Percentiles rank a stretch among this genome's conserved stretches.
Conservation (phyloP, 306 rosid species). For the Aeschynomene evenia region DNA sequence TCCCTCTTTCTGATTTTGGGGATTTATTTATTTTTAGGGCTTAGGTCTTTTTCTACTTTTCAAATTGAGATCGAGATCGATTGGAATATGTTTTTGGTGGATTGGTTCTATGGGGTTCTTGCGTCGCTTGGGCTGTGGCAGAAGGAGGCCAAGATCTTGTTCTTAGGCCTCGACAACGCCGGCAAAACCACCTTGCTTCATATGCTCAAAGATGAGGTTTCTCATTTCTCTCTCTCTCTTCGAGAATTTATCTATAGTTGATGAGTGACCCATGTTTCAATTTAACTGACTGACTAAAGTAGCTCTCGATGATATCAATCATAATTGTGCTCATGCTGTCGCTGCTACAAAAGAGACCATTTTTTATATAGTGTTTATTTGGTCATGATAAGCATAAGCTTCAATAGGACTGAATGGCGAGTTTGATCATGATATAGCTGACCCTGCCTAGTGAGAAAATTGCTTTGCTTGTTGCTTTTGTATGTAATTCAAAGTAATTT, state of each 20-base stretch:
- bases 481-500: background rate
- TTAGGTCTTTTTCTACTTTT: too few species aligned
- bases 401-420: too few species aligned
- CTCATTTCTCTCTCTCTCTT: background rate
- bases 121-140: slow-evolving; percentile 93
- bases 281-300: background rate
- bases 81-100: slow-evolving; percentile 62
- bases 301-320: background rate
- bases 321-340: background rate
- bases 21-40: background rate
- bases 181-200: slow-evolving; percentile 92
- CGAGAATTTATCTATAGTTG: background rate
- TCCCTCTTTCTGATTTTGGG: too few species aligned
- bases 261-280: too few species aligned
- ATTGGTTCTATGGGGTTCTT: slow-evolving; percentile 88
- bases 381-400: too few species aligned
- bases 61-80: background rate
- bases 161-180: slow-evolving; percentile 86
- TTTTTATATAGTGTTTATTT: too few species aligned
- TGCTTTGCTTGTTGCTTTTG: too few species aligned
- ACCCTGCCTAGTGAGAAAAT: too few species aligned
- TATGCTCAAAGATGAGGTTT: slow-evolving; percentile 92
- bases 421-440: too few species aligned
- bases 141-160: slow-evolving; percentile 93
- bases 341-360: too few species aligned